phyloP scores from a whole-genome alignment of 169 alveolate species.

The Plasmodium ovale region DNA sequence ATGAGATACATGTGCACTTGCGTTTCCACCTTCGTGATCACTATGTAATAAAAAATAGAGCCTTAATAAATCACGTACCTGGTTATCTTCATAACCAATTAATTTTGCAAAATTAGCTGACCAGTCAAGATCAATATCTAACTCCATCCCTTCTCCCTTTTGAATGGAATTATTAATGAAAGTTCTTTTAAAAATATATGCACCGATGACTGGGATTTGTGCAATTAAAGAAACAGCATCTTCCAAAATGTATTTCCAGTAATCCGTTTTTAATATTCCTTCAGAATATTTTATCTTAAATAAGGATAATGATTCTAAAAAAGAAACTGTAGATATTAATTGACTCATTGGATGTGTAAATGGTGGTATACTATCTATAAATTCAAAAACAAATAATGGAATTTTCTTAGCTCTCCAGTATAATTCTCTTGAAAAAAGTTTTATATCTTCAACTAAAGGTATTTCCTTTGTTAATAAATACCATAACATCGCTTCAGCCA shows the following conservation, averaged over 20 bases:
- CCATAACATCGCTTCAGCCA: conserved; percentile 96
- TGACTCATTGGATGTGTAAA: conserved; percentile 96
- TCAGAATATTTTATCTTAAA: conserved; percentile 85
- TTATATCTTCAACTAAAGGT: conserved; percentile 87
- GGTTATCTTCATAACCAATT: conserved; percentile 78
- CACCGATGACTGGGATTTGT: conserved; percentile 79
- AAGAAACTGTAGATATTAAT: conserved; percentile 91
- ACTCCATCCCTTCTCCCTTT: conserved; percentile 81
- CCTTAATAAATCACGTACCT: conserved; percentile 81
- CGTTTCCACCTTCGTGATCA: conserved; percentile 97
- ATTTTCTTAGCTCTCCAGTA: conserved; percentile 83
- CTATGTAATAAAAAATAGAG: conserved; percentile 89
- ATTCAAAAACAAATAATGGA: conserved; percentile 86
- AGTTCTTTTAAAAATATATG: conserved; percentile 84
- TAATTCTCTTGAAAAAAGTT: conserved; percentile 86
- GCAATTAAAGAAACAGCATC: conserved; percentile 91
- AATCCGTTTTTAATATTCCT: conserved; percentile 87
- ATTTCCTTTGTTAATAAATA: conserved; percentile 93
- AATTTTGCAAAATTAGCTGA: conserved; percentile 84
- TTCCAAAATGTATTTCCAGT: conserved; percentile 92
- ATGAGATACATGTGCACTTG: conserved; percentile 95
- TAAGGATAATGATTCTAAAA: conserved; percentile 89
- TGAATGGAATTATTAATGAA: conserved; percentile 80
- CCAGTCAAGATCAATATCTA: conserved; percentile 83
- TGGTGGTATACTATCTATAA: conserved; percentile 89